These are phyloP conservation scores for Goniomonas avonlea DNA, from an alignment of 78 protist species.

Conservation along the genomic window DNA sequence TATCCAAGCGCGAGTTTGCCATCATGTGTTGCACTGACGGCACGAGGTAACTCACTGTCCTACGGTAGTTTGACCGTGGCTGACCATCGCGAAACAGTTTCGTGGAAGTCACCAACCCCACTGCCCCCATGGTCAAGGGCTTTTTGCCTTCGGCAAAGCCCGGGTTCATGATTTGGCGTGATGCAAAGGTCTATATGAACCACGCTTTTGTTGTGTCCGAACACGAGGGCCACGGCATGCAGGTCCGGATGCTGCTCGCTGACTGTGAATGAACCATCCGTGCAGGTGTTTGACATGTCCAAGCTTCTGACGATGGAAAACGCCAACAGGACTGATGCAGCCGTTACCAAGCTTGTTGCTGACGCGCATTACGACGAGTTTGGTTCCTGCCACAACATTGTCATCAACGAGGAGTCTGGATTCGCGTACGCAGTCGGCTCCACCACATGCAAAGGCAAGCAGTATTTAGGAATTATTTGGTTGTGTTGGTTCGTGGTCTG, in stretches of 20 bases:
- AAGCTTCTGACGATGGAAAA: background rate
- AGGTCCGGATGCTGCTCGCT: too few relatives aligned
- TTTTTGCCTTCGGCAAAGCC: background rate
- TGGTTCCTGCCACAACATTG: conserved; percentile 22
- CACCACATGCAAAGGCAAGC: background rate
- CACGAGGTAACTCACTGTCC: too few relatives aligned
- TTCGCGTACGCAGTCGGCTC: conserved; percentile 12
- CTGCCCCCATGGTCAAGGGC: background rate
- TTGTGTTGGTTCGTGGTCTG: too few relatives aligned
- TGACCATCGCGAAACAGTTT: too few relatives aligned
- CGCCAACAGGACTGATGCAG: background rate
- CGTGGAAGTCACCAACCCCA: conserved; percentile 5
- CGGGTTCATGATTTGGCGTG: background rate
- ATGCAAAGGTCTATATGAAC: conserved; percentile 11
- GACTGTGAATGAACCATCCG: too few relatives aligned
- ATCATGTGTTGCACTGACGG: conserved; percentile 12
- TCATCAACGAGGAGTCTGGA: conserved; percentile 13
- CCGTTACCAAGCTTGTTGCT: background rate
- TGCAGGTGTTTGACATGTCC: conserved; percentile 13
- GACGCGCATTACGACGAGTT: conserved; percentile 4
- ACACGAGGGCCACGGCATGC: conserved; percentile 4
- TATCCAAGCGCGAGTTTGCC: background rate
- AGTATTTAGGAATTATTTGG: too few relatives aligned
- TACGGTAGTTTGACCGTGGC: too few relatives aligned
- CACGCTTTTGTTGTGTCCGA: conserved; percentile 22